Conservation (phyloP, 768 basidiomycete species). For the Boletus edulis region DNA sequence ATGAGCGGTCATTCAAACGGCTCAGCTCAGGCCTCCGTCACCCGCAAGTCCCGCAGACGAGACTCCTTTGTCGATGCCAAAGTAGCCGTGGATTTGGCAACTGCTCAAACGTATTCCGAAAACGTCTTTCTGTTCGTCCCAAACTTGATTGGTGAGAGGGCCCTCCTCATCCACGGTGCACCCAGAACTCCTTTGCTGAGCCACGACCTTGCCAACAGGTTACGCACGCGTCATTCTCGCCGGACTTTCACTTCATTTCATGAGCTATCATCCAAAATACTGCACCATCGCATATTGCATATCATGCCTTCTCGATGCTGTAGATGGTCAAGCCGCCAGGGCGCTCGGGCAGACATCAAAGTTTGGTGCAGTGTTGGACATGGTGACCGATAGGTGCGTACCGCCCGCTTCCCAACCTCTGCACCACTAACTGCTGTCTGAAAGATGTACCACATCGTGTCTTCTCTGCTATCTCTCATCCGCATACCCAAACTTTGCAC, state of each 20-base stretch:
- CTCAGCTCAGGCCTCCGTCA: slow-evolving; percentile 30
- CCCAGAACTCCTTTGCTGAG: background rate
- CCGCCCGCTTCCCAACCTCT: background rate
- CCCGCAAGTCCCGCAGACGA: slow-evolving; percentile 40
- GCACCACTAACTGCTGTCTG: background rate
- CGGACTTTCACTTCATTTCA: slow-evolving; percentile 82
- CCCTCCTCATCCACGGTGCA: background rate
- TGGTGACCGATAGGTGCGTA: slow-evolving; percentile 95
- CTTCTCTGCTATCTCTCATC: slow-evolving; percentile 91
- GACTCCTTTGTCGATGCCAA: slow-evolving; percentile 77
- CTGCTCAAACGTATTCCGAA: slow-evolving; percentile 83
- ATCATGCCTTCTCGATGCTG: slow-evolving; percentile 92
- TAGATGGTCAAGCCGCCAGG: slow-evolving; percentile 91
- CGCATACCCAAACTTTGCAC: slow-evolving; percentile 81
- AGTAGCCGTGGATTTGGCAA: slow-evolving; percentile 83
- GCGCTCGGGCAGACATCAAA: slow-evolving; percentile 88
- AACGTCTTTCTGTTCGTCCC: slow-evolving; percentile 98
- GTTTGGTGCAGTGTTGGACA: slow-evolving; percentile 97
- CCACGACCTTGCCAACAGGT: slow-evolving; percentile 43
- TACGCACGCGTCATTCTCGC: slow-evolving; percentile 91
- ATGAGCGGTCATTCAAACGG: slow-evolving; percentile 28
- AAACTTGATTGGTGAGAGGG: slow-evolving; percentile 83
- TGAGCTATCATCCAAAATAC: slow-evolving; percentile 93
- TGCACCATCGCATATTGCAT: slow-evolving; percentile 88
- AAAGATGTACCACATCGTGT: slow-evolving; percentile 93